Base-by-base conservation (phyloP, 2,329 filamentous ascomycete species). In the Diplodia corticola region DNA sequence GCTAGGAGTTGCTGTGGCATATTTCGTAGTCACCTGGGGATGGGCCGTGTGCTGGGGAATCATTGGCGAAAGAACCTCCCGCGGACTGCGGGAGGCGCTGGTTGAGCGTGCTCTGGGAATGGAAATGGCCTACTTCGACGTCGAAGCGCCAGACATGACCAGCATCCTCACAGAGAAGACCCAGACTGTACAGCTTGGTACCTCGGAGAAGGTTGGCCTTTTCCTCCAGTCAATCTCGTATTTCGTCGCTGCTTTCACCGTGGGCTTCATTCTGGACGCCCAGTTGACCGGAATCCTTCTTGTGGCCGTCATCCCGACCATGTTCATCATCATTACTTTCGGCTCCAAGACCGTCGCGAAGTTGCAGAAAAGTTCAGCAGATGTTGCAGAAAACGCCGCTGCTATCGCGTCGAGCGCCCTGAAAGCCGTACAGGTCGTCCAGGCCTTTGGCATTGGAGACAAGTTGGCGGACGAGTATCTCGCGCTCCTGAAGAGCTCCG, bases 61-160 rank as follows among this genome's bases (percentile, higher is more conserved):
- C 13, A 77, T 82, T 17, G 82, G 83, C 15, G 82, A 84, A 69
- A 78, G 80, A 54, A 78, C 85, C 12, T 81, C 82, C 5, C 75
- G 82, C 65, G 79, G 78, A 35, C 73, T 84, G 6, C 77, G 83
- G 54, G 79, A 80, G 66, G 76, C 77, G 44, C 76, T 84, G 35
- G 75, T 86, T 15, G 73, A 81, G 40, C 80, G 80, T 67, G 78
- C 82, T 7, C 72, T 85, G 24, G 80, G 83, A 33, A 79, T 84
- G 71, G 83, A 85, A 61, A 81, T 83, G 70, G 76, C 81, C 12
- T 85, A 82, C 70, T 83, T 84, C 68, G 83, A 86, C 67, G 79
- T 80, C 13, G 75, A 81, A 67, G 79, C 81, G 44, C 79, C 83
- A 22, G 82, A 85, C 71, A 80, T 85, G 70, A 80, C 81, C 17